Evolutionary conservation across 257 asterid species (phyloP).

Genomic region (Ilex asprella): DNA sequence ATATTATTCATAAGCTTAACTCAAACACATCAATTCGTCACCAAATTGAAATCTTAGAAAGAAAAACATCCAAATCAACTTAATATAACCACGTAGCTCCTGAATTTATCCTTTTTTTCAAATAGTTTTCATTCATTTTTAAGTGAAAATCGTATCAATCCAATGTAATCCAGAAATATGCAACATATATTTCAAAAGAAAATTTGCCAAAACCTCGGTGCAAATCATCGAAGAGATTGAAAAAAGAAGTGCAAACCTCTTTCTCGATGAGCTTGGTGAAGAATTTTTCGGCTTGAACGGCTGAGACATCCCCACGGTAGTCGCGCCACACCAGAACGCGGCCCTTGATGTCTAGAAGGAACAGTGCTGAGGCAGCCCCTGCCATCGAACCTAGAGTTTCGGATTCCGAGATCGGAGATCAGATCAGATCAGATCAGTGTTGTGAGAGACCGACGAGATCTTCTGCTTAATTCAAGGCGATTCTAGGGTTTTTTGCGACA

Average conservation of each 20-base stretch:
- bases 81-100: neutral
- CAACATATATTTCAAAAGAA: neutral
- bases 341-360: constrained; percentile 95
- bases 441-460: neutral
- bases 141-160: too few species aligned
- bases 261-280: constrained; percentile 85
- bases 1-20: neutral
- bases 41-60: too few species aligned
- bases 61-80: neutral
- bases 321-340: constrained; percentile 97
- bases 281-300: constrained; percentile 84
- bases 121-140: too few species aligned
- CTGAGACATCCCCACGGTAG: constrained; percentile 92
- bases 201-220: constrained; percentile 3
- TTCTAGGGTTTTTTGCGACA: neutral
- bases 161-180: neutral
- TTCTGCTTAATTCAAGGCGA: neutral
- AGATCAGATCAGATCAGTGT: neutral
- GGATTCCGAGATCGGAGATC: neutral
- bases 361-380: constrained; percentile 99
- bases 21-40: too few species aligned
- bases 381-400: constrained; percentile 43
- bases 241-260: constrained; percentile 39
- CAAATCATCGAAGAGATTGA: neutral
- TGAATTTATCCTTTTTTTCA: too few species aligned